phyloP scores from a whole-genome alignment of 2,329 filamentous ascomycete genomes.

The Microsporum canis region DNA sequence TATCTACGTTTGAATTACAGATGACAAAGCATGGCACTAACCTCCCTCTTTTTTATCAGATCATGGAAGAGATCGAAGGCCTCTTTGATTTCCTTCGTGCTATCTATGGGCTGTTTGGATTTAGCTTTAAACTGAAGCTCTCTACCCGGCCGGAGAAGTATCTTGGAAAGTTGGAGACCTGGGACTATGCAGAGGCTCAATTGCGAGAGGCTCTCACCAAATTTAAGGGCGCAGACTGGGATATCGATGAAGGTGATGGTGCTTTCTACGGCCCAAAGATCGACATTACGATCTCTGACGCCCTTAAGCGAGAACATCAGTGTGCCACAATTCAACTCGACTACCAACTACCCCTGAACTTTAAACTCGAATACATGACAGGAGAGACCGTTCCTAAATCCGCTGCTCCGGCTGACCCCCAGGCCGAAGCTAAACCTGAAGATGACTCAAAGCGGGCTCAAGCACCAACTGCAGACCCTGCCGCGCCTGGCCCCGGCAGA shows the following conservation, averaged over 20 bases:
- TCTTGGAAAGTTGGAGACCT: slow-evolving; percentile 74
- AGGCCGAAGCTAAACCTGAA: slow-evolving; percentile 33
- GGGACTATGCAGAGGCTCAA: slow-evolving; percentile 76
- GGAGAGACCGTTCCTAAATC: slow-evolving; percentile 46
- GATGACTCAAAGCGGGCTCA: slow-evolving; percentile 34
- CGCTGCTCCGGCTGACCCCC: slow-evolving; percentile 15
- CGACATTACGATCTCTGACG: slow-evolving; percentile 87
- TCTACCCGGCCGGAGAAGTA: slow-evolving; percentile 85
- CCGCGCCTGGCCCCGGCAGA: slow-evolving; percentile 30
- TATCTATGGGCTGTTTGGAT: slow-evolving; percentile 73
- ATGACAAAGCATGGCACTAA: not conserved
- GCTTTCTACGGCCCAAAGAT: slow-evolving; percentile 99
- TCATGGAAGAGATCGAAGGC: slow-evolving; percentile 62
- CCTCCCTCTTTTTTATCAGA: slow-evolving; percentile 25
- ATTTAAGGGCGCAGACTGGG: slow-evolving; percentile 69
- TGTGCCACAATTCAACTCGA: slow-evolving; percentile 92
- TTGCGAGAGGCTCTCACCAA: slow-evolving; percentile 67
- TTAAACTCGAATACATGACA: slow-evolving; percentile 77
- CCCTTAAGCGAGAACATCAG: slow-evolving; percentile 71
- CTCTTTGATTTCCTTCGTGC: slow-evolving; percentile 77
- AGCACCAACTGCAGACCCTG: slow-evolving; percentile 21
- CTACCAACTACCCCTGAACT: slow-evolving; percentile 75
- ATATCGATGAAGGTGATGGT: slow-evolving; percentile 85
- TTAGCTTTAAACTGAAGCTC: slow-evolving; percentile 87
- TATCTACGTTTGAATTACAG: not conserved